Conservation (phyloP, 2,329 filamentous ascomycete species). For the Beauveria medogensis region DNA sequence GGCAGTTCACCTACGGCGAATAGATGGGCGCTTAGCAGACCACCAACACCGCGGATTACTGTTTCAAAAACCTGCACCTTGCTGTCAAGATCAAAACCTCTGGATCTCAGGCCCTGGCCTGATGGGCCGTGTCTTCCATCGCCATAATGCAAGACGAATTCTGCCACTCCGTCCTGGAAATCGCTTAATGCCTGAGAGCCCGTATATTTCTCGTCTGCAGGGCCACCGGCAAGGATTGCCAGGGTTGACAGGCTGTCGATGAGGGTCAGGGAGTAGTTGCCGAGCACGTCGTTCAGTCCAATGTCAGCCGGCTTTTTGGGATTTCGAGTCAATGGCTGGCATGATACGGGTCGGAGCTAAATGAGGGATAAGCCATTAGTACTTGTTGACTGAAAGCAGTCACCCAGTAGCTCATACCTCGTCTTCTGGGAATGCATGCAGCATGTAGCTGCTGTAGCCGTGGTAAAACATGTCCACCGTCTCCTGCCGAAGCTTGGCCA, state of each 20-base stretch:
- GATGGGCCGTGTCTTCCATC: constrained; percentile 65
- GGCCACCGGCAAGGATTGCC: constrained; percentile 78
- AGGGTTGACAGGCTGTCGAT: constrained; percentile 94
- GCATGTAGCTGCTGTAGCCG: constrained; percentile 92
- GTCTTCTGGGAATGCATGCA: constrained; percentile 89
- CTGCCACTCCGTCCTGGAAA: constrained; percentile 73
- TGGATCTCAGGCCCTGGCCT: constrained; percentile 62
- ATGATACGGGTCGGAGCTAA: constrained; percentile 77
- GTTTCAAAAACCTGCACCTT: constrained; percentile 99
- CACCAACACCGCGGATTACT: constrained; percentile 86
- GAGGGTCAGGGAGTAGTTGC: constrained; percentile 92
- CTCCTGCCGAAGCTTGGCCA: constrained; percentile 48
- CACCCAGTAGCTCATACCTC: constrained; percentile 44
- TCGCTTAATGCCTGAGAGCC: constrained; percentile 48
- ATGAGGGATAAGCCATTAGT: constrained; percentile 10
- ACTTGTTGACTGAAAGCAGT: background rate
- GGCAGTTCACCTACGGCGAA: constrained; percentile 89
- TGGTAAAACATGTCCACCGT: constrained; percentile 87
- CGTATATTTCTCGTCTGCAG: constrained; percentile 31
- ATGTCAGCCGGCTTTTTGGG: constrained; percentile 69
- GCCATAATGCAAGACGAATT: constrained; percentile 75
- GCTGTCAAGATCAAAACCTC: constrained; percentile 89
- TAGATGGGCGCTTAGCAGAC: constrained; percentile 83
- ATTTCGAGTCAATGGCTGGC: constrained; percentile 77
- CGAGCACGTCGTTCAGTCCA: constrained; percentile 88